phyloP scores from a whole-genome alignment of 805 yeast genomes.

The Teunomyces aglyptinius region DNA sequence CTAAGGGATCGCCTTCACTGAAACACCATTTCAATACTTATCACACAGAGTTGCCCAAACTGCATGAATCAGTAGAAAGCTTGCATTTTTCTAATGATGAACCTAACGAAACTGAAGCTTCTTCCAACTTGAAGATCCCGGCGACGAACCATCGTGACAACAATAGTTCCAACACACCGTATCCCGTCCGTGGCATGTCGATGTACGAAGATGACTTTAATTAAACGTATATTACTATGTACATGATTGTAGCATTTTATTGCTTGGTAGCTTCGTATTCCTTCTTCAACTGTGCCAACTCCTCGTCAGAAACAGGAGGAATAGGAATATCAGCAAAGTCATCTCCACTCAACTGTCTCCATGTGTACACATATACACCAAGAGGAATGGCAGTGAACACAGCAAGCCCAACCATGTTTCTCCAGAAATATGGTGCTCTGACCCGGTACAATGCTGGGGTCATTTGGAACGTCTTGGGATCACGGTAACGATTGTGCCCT shows the following conservation, averaged over 20 bases:
- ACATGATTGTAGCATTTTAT: slow-evolving; percentile 11
- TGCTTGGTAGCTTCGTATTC: slow-evolving; percentile 54
- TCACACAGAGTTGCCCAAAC: neutral
- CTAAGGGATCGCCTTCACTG: neutral
- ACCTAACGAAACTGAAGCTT: too few relatives aligned
- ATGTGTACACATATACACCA: slow-evolving; percentile 65
- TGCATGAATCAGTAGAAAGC: neutral
- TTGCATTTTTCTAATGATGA: neutral
- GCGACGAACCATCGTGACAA: neutral
- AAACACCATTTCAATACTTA: neutral
- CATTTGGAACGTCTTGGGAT: slow-evolving; percentile 76
- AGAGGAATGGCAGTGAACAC: slow-evolving; percentile 62
- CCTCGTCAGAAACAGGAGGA: slow-evolving; percentile 84
- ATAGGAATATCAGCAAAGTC: slow-evolving; percentile 91
- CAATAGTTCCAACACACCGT: slow-evolving; percentile 18
- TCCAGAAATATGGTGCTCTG: slow-evolving; percentile 80
- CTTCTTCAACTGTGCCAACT: slow-evolving; percentile 65
- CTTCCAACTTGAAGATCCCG: neutral
- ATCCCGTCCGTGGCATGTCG: slow-evolving; percentile 33
- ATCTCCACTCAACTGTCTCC: slow-evolving; percentile 64
- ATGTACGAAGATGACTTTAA: slow-evolving; percentile 13
- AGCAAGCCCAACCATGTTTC: slow-evolving; percentile 63
- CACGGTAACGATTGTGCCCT: slow-evolving; percentile 46
- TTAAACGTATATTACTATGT: slow-evolving; percentile 5
- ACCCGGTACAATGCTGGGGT: slow-evolving; percentile 93